phyloP scores from a whole-genome alignment of 176 grass and related monocot species.

The Zoysia japonica region DNA sequence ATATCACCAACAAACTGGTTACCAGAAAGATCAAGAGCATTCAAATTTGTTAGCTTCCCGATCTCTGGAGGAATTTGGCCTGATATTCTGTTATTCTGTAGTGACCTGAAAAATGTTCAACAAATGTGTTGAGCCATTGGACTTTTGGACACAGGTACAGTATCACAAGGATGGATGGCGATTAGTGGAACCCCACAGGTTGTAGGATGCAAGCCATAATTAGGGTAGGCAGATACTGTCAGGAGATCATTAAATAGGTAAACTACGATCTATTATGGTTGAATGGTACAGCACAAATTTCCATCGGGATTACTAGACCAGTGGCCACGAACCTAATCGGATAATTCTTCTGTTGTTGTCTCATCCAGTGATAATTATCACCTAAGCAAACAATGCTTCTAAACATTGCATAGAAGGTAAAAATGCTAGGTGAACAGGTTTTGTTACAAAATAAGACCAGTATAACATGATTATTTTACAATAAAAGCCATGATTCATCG shows the following conservation, averaged over 20 bases:
- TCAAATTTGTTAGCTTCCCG: constrained; percentile 75
- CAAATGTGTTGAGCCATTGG: constrained; percentile 15
- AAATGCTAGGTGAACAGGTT: not conserved
- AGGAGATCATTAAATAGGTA: not conserved
- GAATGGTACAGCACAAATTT: not conserved
- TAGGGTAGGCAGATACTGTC: constrained; percentile 12
- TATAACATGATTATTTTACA: not conserved
- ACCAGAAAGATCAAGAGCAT: constrained; percentile 86
- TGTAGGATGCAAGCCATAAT: constrained; percentile 5
- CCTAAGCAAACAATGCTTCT: constrained; percentile 4
- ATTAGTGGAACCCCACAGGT: constrained; percentile 2
- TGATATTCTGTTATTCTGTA: constrained; percentile 95
- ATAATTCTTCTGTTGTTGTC: not conserved
- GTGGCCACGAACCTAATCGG: not conserved
- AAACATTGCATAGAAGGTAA: not conserved
- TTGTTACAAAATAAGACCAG: not conserved
- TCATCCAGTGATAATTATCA: not conserved
- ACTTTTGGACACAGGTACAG: not conserved
- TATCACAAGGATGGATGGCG: constrained; percentile 12
- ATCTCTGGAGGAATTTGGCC: constrained; percentile 79
- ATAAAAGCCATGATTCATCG: not conserved
- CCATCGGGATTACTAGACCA: not conserved
- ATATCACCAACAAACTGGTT: constrained; percentile 86
- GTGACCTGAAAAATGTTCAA: constrained; percentile 59
- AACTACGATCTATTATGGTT: not conserved